Evolutionary conservation across 2,329 filamentous ascomycete species (phyloP).

Genomic region (Paracamarosporium sp.): DNA sequence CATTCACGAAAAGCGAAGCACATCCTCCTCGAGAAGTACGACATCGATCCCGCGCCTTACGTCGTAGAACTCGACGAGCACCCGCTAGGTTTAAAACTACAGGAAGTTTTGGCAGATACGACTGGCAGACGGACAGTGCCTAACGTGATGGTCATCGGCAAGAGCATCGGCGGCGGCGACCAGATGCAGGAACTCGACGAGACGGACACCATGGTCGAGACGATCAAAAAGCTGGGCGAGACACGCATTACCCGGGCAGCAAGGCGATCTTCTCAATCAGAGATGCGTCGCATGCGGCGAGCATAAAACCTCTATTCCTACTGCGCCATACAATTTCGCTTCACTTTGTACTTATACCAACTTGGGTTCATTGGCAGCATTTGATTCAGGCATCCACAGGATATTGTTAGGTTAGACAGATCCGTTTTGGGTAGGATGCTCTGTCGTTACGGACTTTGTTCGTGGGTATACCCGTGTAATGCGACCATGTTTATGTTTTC

Average conservation of each 20-base stretch:
- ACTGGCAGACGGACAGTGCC: conserved; percentile 88
- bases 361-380: background rate
- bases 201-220: conserved; percentile 71
- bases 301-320: background rate
- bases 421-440: background rate
- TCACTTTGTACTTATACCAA: background rate
- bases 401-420: background rate
- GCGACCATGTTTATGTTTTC: conserved; percentile 5
- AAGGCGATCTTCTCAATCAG: background rate
- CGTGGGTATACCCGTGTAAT: conserved; percentile 9
- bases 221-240: conserved; percentile 75
- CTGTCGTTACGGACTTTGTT: background rate
- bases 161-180: conserved; percentile 89
- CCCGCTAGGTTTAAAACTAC: conserved; percentile 73
- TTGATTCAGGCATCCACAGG: background rate
- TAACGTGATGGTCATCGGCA: conserved; percentile 86
- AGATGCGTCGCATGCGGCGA: conserved; percentile 12
- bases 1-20: conserved; percentile 85
- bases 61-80: conserved; percentile 92
- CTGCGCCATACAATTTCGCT: background rate
- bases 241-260: conserved; percentile 61
- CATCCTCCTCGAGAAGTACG: conserved; percentile 83
- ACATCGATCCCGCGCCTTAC: conserved; percentile 79
- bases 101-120: conserved; percentile 72
- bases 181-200: conserved; percentile 74